These are phyloP conservation scores for Talaromyces piceae DNA, from an alignment of 2,329 filamentous ascomycete genomes.

Conservation along the genomic window DNA sequence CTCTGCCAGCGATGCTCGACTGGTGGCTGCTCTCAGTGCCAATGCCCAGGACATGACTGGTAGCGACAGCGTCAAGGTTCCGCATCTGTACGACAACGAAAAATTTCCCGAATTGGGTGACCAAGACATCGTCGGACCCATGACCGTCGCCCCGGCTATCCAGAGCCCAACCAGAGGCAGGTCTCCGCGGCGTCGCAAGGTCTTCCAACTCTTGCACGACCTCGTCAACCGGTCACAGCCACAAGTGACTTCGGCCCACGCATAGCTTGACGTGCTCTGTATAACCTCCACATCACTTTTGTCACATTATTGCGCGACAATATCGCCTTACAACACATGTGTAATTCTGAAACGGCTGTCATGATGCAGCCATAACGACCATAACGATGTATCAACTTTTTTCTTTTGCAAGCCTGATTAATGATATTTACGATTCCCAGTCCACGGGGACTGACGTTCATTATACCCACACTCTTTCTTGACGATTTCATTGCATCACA, in stretches of 20 bases:
- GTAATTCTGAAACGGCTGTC: not conserved
- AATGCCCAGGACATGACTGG: slow-evolving; percentile 31
- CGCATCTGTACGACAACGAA: slow-evolving; percentile 47
- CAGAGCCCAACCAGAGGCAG: slow-evolving; percentile 39
- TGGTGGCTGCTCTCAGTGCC: slow-evolving; percentile 30
- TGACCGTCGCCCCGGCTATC: slow-evolving; percentile 49
- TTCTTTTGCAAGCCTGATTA: not conserved
- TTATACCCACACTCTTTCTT: slow-evolving; percentile 2
- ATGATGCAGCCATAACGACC: slow-evolving; percentile 4
- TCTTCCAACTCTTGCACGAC: slow-evolving; percentile 39
- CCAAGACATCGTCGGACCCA: slow-evolving; percentile 87
- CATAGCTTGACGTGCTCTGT: not conserved
- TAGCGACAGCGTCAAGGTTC: slow-evolving; percentile 45
- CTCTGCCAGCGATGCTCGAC: slow-evolving; percentile 41
- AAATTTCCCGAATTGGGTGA: slow-evolving; percentile 87
- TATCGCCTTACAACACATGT: slow-evolving; percentile 1
- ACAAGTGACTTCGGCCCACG: slow-evolving; percentile 4
- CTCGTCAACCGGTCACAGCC: slow-evolving; percentile 25
- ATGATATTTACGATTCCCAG: slow-evolving; percentile 8
- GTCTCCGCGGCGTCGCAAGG: slow-evolving; percentile 35
- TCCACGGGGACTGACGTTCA: slow-evolving; percentile 8
- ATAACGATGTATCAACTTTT: slow-evolving; percentile 5
- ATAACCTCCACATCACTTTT: slow-evolving; percentile 1
- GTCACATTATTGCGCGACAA: not conserved
- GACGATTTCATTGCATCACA: not conserved